Base-by-base conservation (phyloP, 225 moss, liverwort and hornwort genomes). In the Takakia lepidozioides region DNA sequence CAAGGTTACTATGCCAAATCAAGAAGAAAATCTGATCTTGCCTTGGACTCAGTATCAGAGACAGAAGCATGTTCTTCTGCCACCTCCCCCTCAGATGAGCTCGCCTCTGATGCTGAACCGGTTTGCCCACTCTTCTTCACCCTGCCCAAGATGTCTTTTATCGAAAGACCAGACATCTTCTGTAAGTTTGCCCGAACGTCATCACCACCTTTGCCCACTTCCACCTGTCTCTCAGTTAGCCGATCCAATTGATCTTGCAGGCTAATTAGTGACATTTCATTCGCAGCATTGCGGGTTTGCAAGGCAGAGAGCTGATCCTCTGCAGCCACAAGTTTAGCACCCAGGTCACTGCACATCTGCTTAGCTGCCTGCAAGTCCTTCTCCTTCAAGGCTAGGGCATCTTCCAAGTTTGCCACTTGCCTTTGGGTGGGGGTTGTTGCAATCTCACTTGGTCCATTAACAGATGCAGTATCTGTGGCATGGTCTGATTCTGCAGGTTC, bases 41-140 rank as follows among this genome's bases (percentile, higher is more conserved):
- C 70, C 69, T 88, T 93, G 22, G 85, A 83, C 53, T 86, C 88
- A 0, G 81, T 67, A 50, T 93, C 92, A 46, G 88, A 88, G 30
- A 80, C 64, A 25, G 74, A 87, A 46, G 66, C 73, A 40, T 72
- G 63, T 52, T 83, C 75, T 43, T 83, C 83, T 42, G 55, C 67
- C 39, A 63, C 50, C 38, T 57, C 73, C 29, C 78, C 64, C 18
- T 93, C 92, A 3, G 82, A 85, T 3, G 85, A 78, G 52, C 83
- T 78, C 48, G 75, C 65, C 22, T 74, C 73, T 1, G 76, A 60
- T 29, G 71, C 58, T 18, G 48, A 62, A 25, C 51, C 56, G 47
- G 20, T 47, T 24, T 30, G 68, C 14, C 67, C 58, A 22, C 42
- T 53, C 17, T 42, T 29, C 22, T 57, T 23, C 45, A 63, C 57